phyloP scores from a whole-genome alignment of 2,329 filamentous ascomycete species.

The Sclerotinia nivalis region DNA sequence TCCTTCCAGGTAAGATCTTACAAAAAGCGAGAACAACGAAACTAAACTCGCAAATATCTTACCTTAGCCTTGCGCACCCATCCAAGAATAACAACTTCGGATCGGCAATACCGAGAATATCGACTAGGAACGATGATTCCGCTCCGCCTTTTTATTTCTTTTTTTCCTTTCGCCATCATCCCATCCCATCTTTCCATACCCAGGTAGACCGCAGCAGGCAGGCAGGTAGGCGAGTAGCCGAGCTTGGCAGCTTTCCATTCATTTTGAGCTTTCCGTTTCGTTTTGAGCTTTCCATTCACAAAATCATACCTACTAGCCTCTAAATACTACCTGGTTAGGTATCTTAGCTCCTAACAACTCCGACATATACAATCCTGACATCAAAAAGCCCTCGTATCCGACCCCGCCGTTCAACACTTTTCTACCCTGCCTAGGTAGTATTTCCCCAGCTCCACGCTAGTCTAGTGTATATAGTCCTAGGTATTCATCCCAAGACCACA shows the following conservation, averaged over 20 bases:
- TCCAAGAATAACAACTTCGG: not conserved
- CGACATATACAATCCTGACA: too few relatives aligned
- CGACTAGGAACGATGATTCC: not conserved
- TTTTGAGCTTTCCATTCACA: not conserved
- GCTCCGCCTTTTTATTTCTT: not conserved
- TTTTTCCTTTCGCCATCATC: not conserved
- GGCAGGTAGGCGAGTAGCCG: too few relatives aligned
- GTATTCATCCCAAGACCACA: not conserved
- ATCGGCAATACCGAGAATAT: not conserved
- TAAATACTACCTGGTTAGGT: too few relatives aligned
- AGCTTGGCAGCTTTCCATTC: not conserved
- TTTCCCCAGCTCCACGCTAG: not conserved
- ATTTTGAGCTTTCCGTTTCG: not conserved
- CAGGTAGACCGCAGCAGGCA: too few relatives aligned
- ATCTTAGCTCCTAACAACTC: too few relatives aligned
- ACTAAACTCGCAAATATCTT: not conserved
- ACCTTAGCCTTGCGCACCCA: not conserved
- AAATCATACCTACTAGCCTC: not conserved
- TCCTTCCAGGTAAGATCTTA: too few relatives aligned
- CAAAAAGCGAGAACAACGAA: not conserved
- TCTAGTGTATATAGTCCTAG: not conserved
- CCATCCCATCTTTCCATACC: too few relatives aligned
- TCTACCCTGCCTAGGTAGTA: too few relatives aligned
- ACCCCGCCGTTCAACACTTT: not conserved
- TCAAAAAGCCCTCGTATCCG: not conserved